Conservation (phyloP, 768 basidiomycete genomes). For the Mycena floridula region DNA sequence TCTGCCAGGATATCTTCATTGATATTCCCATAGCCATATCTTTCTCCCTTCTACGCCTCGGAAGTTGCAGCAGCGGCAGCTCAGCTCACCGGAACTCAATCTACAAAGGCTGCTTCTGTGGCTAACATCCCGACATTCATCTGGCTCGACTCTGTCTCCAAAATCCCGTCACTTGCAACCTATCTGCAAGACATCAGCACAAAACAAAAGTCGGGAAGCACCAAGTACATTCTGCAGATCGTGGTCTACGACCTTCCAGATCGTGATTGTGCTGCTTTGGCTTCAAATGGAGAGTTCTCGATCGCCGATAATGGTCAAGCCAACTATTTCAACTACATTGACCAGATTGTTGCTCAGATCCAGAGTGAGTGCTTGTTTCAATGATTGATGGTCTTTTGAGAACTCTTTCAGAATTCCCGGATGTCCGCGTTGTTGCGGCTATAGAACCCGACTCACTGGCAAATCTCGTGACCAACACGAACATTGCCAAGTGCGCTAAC, state of each 20-base stretch:
- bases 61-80: constrained; percentile 48
- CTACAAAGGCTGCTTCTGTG: constrained; percentile 45
- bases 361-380: constrained; percentile 27
- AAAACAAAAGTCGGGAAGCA: constrained; percentile 36
- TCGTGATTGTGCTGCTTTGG: constrained; percentile 59
- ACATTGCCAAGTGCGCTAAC: constrained; percentile 46
- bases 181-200: constrained; percentile 51
- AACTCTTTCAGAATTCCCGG: constrained; percentile 37
- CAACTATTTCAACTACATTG: constrained; percentile 56
- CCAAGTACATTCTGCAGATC: constrained; percentile 45
- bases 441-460: constrained; percentile 65
- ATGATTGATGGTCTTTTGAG: constrained; percentile 2
- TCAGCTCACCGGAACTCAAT: constrained; percentile 36
- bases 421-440: constrained; percentile 58
- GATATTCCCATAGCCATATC: constrained; percentile 31
- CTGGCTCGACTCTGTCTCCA: constrained; percentile 54
- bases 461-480: constrained; percentile 65
- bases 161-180: constrained; percentile 46
- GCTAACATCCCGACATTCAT: constrained; percentile 58
- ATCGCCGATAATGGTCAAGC: constrained; percentile 50
- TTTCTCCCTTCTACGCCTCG: constrained; percentile 49
- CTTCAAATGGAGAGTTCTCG: constrained; percentile 62
- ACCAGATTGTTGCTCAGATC: constrained; percentile 53
- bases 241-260: constrained; percentile 58
- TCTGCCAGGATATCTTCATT: not conserved